Percentiles rank a stretch among this genome's conserved stretches.
phyloP scores from a whole-genome alignment of 2,329 filamentous ascomycete genomes.

The Mycosphaerelloides madeirae region DNA sequence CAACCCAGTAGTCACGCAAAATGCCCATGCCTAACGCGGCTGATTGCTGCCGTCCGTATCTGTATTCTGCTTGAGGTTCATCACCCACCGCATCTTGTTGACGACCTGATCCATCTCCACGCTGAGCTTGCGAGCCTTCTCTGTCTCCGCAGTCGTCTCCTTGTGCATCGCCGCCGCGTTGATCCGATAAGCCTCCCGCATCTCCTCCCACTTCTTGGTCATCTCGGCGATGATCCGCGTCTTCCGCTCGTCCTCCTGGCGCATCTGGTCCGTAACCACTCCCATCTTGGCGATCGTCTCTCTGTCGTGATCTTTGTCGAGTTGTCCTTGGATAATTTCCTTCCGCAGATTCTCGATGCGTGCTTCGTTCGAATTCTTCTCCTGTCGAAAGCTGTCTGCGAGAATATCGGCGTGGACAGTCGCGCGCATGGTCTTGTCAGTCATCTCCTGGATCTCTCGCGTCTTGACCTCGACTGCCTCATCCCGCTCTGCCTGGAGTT shows the following conservation, averaged over 20 bases:
- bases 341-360: constrained; percentile 36
- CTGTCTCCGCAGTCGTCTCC: constrained; percentile 53
- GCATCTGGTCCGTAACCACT: constrained; percentile 68
- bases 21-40: neutral
- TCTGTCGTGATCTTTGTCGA: constrained; percentile 53
- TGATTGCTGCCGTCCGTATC: constrained; percentile 4
- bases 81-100: constrained; percentile 67
- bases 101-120: constrained; percentile 57
- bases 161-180: constrained; percentile 56
- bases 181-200: constrained; percentile 61
- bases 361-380: constrained; percentile 60
- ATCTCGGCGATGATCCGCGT: constrained; percentile 60
- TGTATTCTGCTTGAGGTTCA: constrained; percentile 56
- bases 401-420: constrained; percentile 61
- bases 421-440: constrained; percentile 47
- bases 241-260: constrained; percentile 60
- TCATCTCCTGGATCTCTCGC: constrained; percentile 56
- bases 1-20: neutral
- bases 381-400: constrained; percentile 66
- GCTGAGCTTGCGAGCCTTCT: constrained; percentile 54
- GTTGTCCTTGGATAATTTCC: constrained; percentile 53
- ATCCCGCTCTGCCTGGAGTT: constrained; percentile 61
- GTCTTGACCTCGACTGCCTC: constrained; percentile 56
- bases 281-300: constrained; percentile 49
- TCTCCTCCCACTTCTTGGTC: constrained; percentile 55